Evolutionary conservation across 441 rosid species (phyloP).

Genomic region (Erodium trifolium): DNA sequence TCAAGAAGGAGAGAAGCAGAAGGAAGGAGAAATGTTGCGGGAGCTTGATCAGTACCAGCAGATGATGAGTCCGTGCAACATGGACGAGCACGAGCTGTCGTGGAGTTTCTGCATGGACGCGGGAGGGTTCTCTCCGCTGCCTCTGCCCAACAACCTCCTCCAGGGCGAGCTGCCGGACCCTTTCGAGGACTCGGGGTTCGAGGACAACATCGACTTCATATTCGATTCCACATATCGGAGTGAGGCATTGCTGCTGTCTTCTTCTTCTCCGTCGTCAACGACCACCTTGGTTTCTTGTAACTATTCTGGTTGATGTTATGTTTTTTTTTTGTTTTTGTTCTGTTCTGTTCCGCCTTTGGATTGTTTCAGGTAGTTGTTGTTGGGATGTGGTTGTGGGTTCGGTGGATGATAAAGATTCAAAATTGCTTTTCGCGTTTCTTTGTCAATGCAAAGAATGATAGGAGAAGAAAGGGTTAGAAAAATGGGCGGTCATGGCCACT

Average conservation of each 20-base stretch:
- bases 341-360: no score
- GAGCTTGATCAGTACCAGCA: background rate
- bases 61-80: constrained; percentile 9
- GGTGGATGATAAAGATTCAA: no score
- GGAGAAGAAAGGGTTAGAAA: background rate
- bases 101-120: constrained; percentile 63
- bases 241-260: constrained; percentile 24
- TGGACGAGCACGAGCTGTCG: constrained; percentile 34
- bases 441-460: background rate
- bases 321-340: no score
- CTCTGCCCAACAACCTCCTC: constrained; percentile 32
- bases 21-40: background rate
- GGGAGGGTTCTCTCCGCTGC: constrained; percentile 27
- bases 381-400: background rate
- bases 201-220: constrained; percentile 65
- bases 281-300: constrained; percentile 44
- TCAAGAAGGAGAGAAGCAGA: background rate
- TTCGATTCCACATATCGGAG: constrained; percentile 31
- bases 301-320: constrained; percentile 30
- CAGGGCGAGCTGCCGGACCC: constrained; percentile 46
- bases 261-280: constrained; percentile 23
- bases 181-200: constrained; percentile 53
- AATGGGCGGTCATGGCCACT: background rate
- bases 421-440: background rate
- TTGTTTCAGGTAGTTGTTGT: background rate